Conservation (phyloP, 208 protist genomes). For the Trypanosoma grayi region DNA sequence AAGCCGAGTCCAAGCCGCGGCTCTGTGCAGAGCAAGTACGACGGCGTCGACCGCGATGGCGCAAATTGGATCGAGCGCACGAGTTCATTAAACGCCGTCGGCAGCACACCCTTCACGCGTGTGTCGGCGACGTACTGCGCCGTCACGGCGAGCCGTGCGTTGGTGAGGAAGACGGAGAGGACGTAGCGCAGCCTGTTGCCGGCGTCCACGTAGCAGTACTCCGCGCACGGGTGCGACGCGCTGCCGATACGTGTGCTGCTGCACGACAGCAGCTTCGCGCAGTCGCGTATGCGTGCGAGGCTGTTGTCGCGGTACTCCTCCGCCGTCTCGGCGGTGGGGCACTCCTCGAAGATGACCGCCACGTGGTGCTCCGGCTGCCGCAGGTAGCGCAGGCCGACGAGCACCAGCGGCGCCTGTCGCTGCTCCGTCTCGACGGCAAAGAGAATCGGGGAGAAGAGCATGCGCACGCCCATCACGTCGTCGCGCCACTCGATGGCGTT, state of each 20-base stretch:
- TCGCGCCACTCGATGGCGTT: conserved; percentile 80
- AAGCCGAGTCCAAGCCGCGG: conserved; percentile 79
- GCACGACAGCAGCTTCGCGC: conserved; percentile 44
- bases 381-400: conserved; percentile 65
- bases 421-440: conserved; percentile 73
- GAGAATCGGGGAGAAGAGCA: conserved; percentile 70
- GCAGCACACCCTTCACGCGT: conserved; percentile 58
- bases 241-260: conserved; percentile 61
- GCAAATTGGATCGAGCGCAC: conserved; percentile 61
- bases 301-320: conserved; percentile 66
- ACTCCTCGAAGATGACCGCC: conserved; percentile 68
- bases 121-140: conserved; percentile 73
- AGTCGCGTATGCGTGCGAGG: conserved; percentile 56
- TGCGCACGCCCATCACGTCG: conserved; percentile 56
- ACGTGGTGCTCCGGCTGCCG: conserved; percentile 63
- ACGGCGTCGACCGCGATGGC: conserved; percentile 55
- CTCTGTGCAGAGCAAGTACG: conserved; percentile 81
- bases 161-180: conserved; percentile 70
- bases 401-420: conserved; percentile 76
- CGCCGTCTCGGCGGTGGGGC: conserved; percentile 30
- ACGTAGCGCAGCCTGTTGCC: conserved; percentile 43
- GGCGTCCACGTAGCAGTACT: conserved; percentile 85
- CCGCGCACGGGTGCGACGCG: conserved; percentile 49
- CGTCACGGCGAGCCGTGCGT: conserved; percentile 64
- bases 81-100: conserved; percentile 73